Percentiles rank a stretch among this genome's conserved stretches.
Evolutionary conservation across 192 early-diverging fungal species (phyloP).

Genomic region (Bifiguratus adelaidae): DNA sequence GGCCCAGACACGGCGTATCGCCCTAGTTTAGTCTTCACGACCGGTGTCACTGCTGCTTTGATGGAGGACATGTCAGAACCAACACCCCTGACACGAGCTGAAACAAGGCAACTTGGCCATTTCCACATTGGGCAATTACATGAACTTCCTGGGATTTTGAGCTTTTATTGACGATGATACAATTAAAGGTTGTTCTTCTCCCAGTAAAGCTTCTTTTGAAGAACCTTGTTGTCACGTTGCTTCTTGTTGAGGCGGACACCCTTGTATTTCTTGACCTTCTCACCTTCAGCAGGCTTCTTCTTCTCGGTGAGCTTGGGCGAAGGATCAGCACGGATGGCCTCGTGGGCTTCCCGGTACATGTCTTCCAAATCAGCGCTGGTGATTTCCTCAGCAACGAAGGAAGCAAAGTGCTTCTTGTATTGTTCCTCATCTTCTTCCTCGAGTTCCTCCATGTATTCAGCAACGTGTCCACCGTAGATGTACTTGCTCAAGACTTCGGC

Average conservation of each 20-base stretch:
- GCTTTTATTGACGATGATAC: no score
- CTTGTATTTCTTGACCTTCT: constrained; percentile 62
- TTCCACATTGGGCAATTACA: no score
- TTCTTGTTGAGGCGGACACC: constrained; percentile 74
- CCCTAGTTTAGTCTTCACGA: no score
- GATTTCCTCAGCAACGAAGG: constrained; percentile 83
- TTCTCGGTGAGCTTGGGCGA: constrained; percentile 52
- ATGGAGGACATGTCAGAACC: no score
- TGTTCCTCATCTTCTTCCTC: constrained; percentile 98
- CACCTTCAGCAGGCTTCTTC: constrained; percentile 57
- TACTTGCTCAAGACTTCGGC: constrained; percentile 88
- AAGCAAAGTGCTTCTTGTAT: constrained; percentile 92
- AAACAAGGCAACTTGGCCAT: no score
- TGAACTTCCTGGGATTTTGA: no score
- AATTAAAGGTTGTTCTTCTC: constrained; percentile 18
- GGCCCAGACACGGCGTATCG: no score
- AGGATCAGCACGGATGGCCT: constrained; percentile 88
- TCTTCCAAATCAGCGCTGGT: constrained; percentile 88
- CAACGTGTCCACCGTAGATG: constrained; percentile 97
- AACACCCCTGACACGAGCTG: no score
- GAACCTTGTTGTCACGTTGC: constrained; percentile 81
- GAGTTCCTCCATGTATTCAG: constrained; percentile 97
- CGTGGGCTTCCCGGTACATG: constrained; percentile 88
- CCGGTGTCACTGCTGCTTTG: no score
- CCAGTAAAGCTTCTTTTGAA: constrained; percentile 63